phyloP scores from a whole-genome alignment of 352 stramenopile genomes.

The Phytophthora kernoviae region DNA sequence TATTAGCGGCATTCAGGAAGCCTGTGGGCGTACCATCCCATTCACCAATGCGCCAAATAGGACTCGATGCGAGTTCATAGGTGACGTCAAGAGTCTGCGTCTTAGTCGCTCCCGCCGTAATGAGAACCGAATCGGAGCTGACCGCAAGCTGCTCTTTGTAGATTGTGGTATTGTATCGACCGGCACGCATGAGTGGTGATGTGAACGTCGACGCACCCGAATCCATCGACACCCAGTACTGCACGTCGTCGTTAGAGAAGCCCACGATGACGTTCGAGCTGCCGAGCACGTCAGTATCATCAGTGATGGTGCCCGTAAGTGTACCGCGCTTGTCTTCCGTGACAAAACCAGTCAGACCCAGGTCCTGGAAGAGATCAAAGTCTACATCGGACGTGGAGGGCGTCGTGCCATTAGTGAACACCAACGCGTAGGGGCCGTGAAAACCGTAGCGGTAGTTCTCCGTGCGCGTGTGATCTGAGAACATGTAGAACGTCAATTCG shows the following conservation, averaged over 20 bases:
- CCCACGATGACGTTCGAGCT: slow-evolving; percentile 32
- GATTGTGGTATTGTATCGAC: slow-evolving; percentile 48
- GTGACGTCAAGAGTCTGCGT: slow-evolving; percentile 28
- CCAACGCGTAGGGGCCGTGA: slow-evolving; percentile 51
- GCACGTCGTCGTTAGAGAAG: slow-evolving; percentile 38
- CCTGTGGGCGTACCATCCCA: slow-evolving; percentile 56
- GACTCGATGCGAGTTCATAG: slow-evolving; percentile 19
- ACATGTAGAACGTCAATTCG: slow-evolving; percentile 61
- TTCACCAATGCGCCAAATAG: slow-evolving; percentile 52
- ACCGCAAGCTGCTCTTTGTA: slow-evolving; percentile 55
- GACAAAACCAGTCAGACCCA: slow-evolving; percentile 43
- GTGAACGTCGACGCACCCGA: slow-evolving; percentile 29
- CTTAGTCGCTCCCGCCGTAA: slow-evolving; percentile 17
- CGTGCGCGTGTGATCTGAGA: slow-evolving; percentile 55
- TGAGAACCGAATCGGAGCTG: slow-evolving; percentile 27
- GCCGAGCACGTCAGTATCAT: slow-evolving; percentile 24
- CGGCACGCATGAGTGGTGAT: slow-evolving; percentile 49
- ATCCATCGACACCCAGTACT: slow-evolving; percentile 44
- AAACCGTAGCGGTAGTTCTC: slow-evolving; percentile 61
- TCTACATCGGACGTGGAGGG: slow-evolving; percentile 27
- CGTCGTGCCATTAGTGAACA: slow-evolving; percentile 39
- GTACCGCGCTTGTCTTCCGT: slow-evolving; percentile 31
- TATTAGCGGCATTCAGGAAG: slow-evolving; percentile 56
- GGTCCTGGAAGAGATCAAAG: slow-evolving; percentile 53
- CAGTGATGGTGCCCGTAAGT: slow-evolving; percentile 35